These are phyloP conservation scores for Coemansia sp. DNA, from an alignment of 192 early-diverging fungal genomes.

Conservation along the genomic window DNA sequence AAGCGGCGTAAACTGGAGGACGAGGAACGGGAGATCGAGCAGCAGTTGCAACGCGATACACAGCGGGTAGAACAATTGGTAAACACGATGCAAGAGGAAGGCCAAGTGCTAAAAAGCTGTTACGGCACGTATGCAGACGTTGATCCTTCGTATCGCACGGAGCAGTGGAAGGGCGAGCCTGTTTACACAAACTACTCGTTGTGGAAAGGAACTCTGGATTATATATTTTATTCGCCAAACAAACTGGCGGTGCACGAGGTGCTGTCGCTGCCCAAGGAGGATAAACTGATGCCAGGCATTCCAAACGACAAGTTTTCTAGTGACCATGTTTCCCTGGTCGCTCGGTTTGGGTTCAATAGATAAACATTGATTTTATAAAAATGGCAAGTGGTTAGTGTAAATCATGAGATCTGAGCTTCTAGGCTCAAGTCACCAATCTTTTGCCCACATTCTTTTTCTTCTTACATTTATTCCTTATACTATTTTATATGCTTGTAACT, in stretches of 20 bases:
- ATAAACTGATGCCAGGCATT: slow-evolving; percentile 40
- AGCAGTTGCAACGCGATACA: slow-evolving; percentile 25
- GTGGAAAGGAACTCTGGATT: slow-evolving; percentile 56
- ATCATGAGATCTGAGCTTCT: background rate
- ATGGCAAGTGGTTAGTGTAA: background rate
- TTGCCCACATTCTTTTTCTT: background rate
- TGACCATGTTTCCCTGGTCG: slow-evolving; percentile 48
- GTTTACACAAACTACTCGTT: slow-evolving; percentile 49
- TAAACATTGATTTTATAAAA: background rate
- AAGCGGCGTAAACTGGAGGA: slow-evolving; percentile 34
- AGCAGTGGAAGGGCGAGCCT: slow-evolving; percentile 54
- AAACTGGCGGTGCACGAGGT: slow-evolving; percentile 23
- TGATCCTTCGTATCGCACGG: slow-evolving; percentile 38
- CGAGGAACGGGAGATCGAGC: slow-evolving; percentile 26
- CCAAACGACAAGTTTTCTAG: slow-evolving; percentile 49
- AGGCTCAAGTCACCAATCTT: background rate
- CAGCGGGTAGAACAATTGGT: slow-evolving; percentile 27
- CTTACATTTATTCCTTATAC: background rate
- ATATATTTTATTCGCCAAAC: slow-evolving; percentile 36
- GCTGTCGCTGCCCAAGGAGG: slow-evolving; percentile 37
- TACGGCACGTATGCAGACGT: slow-evolving; percentile 45
- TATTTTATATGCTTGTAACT: background rate
- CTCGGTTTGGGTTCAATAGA: slow-evolving; percentile 10
- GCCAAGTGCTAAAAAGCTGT: slow-evolving; percentile 33
- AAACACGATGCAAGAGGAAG: slow-evolving; percentile 15